Conservation (phyloP, 2,329 filamentous ascomycete genomes). For the Xylariaceae sp. region DNA sequence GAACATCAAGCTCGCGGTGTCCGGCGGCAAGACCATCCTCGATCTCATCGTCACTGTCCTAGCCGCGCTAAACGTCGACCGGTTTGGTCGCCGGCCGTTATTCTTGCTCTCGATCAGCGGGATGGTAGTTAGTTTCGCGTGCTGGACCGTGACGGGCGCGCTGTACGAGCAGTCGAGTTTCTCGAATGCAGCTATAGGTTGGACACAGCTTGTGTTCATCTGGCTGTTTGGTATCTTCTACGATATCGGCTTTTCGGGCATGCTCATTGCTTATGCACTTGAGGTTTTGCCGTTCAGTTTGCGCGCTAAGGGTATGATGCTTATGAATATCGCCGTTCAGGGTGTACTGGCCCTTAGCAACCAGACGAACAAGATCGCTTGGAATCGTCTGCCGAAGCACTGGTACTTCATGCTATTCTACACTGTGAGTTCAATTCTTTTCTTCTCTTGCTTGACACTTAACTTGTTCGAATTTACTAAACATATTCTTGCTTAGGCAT, state of each 20-base stretch:
- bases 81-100: slow-evolving; percentile 49
- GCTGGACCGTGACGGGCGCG: slow-evolving; percentile 51
- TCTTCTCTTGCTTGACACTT: not conserved
- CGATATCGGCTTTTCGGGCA: slow-evolving; percentile 56
- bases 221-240: slow-evolving; percentile 59
- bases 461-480: not conserved
- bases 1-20: slow-evolving; percentile 52
- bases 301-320: slow-evolving; percentile 57
- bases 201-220: slow-evolving; percentile 54
- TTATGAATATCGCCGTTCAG: slow-evolving; percentile 63
- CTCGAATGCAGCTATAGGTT: slow-evolving; percentile 44
- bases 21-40: slow-evolving; percentile 56
- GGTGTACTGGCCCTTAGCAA: slow-evolving; percentile 57
- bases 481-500: slow-evolving; percentile 35
- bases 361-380: slow-evolving; percentile 62
- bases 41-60: slow-evolving; percentile 54
- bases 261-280: slow-evolving; percentile 54
- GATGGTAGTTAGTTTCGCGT: slow-evolving; percentile 45
- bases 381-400: slow-evolving; percentile 54
- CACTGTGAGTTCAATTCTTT: slow-evolving; percentile 38
- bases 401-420: slow-evolving; percentile 67
- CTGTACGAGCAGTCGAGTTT: slow-evolving; percentile 46
- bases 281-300: slow-evolving; percentile 57
- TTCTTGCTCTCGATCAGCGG: slow-evolving; percentile 48
- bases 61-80: slow-evolving; percentile 47